Evolutionary conservation across 164 flowering plant species (phyloP).

Genomic region (Nymphaea colorata): DNA sequence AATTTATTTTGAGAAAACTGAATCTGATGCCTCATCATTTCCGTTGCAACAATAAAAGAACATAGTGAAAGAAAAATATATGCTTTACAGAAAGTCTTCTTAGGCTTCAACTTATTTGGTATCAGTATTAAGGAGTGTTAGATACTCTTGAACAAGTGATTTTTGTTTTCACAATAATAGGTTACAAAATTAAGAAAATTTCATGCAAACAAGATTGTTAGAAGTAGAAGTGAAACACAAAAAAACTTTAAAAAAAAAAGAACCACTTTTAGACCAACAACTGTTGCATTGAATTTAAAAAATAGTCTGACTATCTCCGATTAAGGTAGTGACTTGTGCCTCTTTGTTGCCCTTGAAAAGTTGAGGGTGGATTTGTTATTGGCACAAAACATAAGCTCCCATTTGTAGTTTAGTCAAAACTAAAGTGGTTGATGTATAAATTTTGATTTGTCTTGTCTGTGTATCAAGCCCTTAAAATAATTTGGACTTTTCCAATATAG

Average conservation of each 20-base stretch:
- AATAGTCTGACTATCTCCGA: slow-evolving; percentile 12
- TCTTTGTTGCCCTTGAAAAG: no score
- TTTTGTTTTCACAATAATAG: slow-evolving; percentile 21
- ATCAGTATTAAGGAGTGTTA: slow-evolving; percentile 48
- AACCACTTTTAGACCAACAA: slow-evolving; percentile 43
- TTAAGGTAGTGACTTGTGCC: no score
- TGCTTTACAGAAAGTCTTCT: not conserved
- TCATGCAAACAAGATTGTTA: not conserved
- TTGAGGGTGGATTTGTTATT: no score
- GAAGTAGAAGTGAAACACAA: not conserved
- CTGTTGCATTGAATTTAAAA: slow-evolving; percentile 19
- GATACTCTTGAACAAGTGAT: slow-evolving; percentile 37
- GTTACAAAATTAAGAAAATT: slow-evolving; percentile 1
- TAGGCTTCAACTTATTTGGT: slow-evolving; percentile 36
- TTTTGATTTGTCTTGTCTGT: no score
- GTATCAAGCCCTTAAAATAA: no score
- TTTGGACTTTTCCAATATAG: no score
- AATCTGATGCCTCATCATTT: no score
- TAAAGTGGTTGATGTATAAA: no score
- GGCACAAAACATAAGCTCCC: no score
- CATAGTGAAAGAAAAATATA: not conserved
- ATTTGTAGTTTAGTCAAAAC: no score
- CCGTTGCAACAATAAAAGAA: not conserved
- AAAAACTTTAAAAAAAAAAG: not conserved
- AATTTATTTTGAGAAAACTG: not conserved